These are phyloP conservation scores for Leishmania guyanensis DNA, from an alignment of 208 protist genomes.

Conservation along the genomic window DNA sequence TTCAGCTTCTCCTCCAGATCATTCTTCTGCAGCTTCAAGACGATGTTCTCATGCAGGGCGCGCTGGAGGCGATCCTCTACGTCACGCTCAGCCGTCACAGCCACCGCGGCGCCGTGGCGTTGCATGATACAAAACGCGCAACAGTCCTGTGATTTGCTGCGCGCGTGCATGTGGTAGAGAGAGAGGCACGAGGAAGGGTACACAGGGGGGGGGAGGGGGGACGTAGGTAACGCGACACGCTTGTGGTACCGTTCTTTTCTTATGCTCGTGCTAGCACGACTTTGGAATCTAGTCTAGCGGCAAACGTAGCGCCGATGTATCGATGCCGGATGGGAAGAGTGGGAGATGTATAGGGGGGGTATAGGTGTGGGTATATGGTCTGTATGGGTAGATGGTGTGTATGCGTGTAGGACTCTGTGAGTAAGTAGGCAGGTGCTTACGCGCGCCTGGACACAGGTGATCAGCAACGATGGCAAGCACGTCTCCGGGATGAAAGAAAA, in stretches of 20 bases:
- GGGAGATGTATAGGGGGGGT: background rate
- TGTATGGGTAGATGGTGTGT: background rate
- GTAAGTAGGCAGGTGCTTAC: background rate
- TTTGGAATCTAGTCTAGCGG: background rate
- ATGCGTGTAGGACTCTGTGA: background rate
- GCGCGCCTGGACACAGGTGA: background rate
- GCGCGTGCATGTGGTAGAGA: background rate
- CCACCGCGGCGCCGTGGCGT: constrained; percentile 14
- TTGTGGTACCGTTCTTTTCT: too few relatives aligned
- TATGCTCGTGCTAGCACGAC: background rate
- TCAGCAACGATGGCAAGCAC: background rate
- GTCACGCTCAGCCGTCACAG: constrained; percentile 20
- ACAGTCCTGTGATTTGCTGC: background rate
- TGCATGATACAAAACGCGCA: constrained; percentile 3
- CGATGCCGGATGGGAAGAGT: background rate
- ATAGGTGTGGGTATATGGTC: background rate
- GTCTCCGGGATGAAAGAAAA: background rate
- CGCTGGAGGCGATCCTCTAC: constrained; percentile 75
- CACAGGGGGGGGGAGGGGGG: background rate
- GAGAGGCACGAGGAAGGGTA: background rate
- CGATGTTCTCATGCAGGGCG: constrained; percentile 64
- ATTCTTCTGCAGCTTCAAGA: constrained; percentile 60
- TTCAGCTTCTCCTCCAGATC: constrained; percentile 70
- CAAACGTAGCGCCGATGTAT: background rate
- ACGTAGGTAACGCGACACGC: background rate